phyloP scores from a whole-genome alignment of 23 red algal genomes.

The Gracilaria caudata region DNA sequence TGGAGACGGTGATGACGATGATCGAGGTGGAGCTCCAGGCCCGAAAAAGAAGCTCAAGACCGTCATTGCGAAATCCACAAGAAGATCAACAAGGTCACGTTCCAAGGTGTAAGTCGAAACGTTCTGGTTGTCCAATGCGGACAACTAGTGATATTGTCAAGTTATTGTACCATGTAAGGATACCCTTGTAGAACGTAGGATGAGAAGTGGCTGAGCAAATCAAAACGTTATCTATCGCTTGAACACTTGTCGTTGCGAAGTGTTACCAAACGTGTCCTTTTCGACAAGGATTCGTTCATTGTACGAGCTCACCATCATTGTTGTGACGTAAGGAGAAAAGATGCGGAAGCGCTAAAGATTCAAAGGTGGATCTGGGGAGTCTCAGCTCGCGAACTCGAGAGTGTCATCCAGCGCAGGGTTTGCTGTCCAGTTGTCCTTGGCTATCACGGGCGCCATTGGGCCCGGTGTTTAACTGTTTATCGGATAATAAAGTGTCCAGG shows the following conservation, averaged over 20 bases:
- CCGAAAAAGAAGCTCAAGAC: slow-evolving; percentile 45
- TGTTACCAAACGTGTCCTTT: background rate
- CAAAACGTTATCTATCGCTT: background rate
- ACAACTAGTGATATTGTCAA: too few species aligned
- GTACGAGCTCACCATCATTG: background rate
- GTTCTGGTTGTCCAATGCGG: background rate
- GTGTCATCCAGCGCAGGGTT: background rate
- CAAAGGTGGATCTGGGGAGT: background rate
- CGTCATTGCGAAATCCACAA: slow-evolving; percentile 14
- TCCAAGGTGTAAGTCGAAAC: background rate
- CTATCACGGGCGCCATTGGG: background rate
- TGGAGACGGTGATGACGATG: slow-evolving; percentile 12
- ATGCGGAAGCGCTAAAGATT: background rate
- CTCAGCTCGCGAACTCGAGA: slow-evolving; percentile 20
- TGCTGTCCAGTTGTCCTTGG: background rate
- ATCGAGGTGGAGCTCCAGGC: background rate
- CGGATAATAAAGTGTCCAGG: background rate
- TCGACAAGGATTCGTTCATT: background rate
- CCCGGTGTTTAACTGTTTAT: background rate
- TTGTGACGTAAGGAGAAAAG: background rate
- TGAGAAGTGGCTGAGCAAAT: too few species aligned
- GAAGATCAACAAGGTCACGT: background rate
- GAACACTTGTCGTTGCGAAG: background rate
- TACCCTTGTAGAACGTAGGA: too few species aligned
- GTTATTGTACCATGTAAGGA: too few species aligned